A percentile compares a stretch with the other conserved stretches of the same genome.
phyloP scores from a whole-genome alignment of 345 rosid genomes.

The Sisymbrium irio region DNA sequence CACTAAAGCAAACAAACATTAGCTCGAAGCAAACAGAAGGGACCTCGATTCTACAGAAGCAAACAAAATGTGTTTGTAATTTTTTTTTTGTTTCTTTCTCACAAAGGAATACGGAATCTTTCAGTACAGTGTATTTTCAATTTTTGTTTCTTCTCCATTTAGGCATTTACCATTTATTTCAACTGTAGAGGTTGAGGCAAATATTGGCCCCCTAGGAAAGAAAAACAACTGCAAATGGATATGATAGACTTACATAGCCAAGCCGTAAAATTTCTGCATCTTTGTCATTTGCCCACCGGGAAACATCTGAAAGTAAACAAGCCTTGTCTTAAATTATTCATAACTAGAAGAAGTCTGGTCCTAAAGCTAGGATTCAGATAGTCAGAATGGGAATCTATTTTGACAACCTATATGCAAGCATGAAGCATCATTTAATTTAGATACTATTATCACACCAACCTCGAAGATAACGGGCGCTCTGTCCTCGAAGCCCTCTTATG shows the following conservation, averaged over 20 bases:
- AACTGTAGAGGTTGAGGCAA: background rate
- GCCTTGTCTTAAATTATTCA: background rate
- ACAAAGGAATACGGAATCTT: background rate
- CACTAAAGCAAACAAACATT: conserved; percentile 36
- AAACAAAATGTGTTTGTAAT: background rate
- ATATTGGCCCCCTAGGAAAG: background rate
- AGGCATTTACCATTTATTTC: background rate
- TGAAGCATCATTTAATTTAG: background rate
- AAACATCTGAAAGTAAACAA: conserved; percentile 52
- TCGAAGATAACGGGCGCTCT: conserved; percentile 50
- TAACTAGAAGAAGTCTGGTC: background rate
- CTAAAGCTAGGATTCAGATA: conserved; percentile 1
- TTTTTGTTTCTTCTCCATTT: background rate
- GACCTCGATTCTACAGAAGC: conserved; percentile 1
- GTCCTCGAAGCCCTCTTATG: conserved; percentile 39
- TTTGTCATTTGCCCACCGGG: conserved; percentile 66
- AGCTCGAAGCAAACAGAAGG: conserved; percentile 8
- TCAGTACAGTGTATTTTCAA: background rate
- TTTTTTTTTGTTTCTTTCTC: background rate
- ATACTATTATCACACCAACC: conserved; percentile 40
- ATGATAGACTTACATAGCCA: conserved; percentile 67
- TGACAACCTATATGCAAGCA: background rate
- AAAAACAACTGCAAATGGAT: background rate
- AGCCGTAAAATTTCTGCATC: conserved; percentile 78
- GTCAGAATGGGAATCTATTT: background rate